phyloP scores from a whole-genome alignment of 2,329 filamentous ascomycete species.

The Colletotrichum karsti region DNA sequence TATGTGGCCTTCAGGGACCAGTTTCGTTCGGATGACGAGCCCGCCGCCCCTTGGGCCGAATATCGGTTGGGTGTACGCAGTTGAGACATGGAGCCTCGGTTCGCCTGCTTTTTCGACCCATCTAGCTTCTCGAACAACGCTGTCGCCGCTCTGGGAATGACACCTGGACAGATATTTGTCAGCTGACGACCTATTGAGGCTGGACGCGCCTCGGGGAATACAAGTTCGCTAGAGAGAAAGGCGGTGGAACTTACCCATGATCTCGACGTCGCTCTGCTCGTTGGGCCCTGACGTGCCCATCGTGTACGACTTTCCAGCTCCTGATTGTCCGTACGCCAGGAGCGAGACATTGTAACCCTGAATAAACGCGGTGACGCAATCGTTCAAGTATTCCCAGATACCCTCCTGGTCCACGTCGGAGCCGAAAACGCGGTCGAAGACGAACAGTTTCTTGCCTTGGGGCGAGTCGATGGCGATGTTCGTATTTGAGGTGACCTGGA shows the following conservation, averaged over 20 bases:
- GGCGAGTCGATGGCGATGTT: conserved; percentile 89
- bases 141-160: conserved; percentile 91
- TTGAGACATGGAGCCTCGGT: conserved; percentile 77
- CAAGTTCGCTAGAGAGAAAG: neutral
- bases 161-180: conserved; percentile 64
- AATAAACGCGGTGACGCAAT: conserved; percentile 88
- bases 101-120: conserved; percentile 55
- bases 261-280: conserved; percentile 75
- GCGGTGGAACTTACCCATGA: conserved; percentile 74
- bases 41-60: conserved; percentile 60
- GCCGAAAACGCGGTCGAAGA: conserved; percentile 94
- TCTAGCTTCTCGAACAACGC: conserved; percentile 90
- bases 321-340: conserved; percentile 95
- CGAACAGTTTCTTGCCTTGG: conserved; percentile 92
- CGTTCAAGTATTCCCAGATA: conserved; percentile 91
- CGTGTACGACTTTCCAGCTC: conserved; percentile 96
- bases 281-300: conserved; percentile 93
- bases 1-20: conserved; percentile 97
- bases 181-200: neutral
- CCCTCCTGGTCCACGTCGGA: conserved; percentile 87
- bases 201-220: neutral
- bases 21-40: conserved; percentile 69
- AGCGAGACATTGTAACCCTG: conserved; percentile 99
- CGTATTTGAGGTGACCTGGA: conserved; percentile 86
- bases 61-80: conserved; percentile 84